A percentile compares a stretch with the other conserved stretches of the same genome.
Conservation (phyloP, 306 rosid species). For the Prunus padus region DNA sequence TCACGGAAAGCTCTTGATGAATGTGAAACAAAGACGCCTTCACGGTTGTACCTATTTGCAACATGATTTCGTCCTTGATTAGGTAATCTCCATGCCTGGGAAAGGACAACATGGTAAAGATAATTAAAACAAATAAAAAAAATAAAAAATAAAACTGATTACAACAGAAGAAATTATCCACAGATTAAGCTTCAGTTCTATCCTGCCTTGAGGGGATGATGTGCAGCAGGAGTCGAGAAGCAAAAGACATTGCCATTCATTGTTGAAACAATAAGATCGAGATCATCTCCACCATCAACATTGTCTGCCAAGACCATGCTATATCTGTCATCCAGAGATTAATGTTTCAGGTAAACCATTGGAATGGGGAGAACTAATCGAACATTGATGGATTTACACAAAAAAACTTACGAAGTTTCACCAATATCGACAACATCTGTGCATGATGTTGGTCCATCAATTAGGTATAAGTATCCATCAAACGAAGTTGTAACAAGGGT, state of each 20-base stretch:
- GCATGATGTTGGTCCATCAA: constrained; percentile 95
- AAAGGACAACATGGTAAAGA: constrained; percentile 17
- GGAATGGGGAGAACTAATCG: constrained; percentile 21
- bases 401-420: constrained; percentile 88
- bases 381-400: constrained; percentile 17
- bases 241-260: constrained; percentile 99
- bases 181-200: constrained; percentile 25
- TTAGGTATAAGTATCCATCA: constrained; percentile 91
- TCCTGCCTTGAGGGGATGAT: constrained; percentile 92
- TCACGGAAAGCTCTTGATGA: constrained; percentile 94
- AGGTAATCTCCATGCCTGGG: constrained; percentile 80
- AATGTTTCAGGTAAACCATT: constrained; percentile 4
- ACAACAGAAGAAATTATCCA: constrained; percentile 16
- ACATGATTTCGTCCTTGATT: constrained; percentile 84
- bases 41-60: constrained; percentile 65
- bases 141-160: not conserved
- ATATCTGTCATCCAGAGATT: constrained; percentile 59
- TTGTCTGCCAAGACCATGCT: constrained; percentile 98
- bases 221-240: constrained; percentile 87
- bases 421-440: constrained; percentile 98
- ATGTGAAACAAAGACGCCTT: constrained; percentile 77
- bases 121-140: not conserved
- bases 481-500: constrained; percentile 90
- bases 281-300: constrained; percentile 99
- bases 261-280: constrained; percentile 89